Conservation (phyloP, 495 filamentous ascomycete species). For the Sabuloglossum arenarium region DNA sequence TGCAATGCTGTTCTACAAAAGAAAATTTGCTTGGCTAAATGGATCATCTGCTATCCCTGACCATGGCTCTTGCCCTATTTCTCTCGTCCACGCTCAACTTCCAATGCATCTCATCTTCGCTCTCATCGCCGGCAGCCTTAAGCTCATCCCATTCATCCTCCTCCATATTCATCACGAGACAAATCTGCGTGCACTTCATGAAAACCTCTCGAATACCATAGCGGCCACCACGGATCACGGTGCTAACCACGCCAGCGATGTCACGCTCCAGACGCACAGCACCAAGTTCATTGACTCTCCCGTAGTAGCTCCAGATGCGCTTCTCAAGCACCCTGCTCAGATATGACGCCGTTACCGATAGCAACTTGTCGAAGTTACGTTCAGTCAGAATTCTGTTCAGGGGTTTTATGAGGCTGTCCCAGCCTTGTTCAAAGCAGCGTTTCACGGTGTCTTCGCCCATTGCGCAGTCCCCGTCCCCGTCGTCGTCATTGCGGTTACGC, state of each 20-base stretch:
- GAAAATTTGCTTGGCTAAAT: neutral
- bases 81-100: constrained; percentile 41
- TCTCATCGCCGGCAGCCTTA: constrained; percentile 19
- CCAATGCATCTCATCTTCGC: constrained; percentile 27
- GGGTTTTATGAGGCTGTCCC: constrained; percentile 68
- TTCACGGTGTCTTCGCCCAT: constrained; percentile 36
- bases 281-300: constrained; percentile 62
- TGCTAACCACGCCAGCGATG: constrained; percentile 54
- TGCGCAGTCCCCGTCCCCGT: constrained; percentile 23
- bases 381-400: constrained; percentile 69
- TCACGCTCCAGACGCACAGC: constrained; percentile 79
- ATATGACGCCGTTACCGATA: constrained; percentile 50
- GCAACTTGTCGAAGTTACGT: constrained; percentile 44
- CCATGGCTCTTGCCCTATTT: constrained; percentile 37
- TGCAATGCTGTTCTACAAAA: neutral
- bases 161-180: constrained; percentile 86
- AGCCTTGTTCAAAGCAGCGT: constrained; percentile 54
- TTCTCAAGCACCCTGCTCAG: constrained; percentile 70
- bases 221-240: constrained; percentile 50
- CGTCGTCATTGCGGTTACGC: constrained; percentile 18
- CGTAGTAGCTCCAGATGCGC: constrained; percentile 66
- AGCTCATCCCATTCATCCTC: constrained; percentile 92
- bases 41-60: constrained; percentile 10
- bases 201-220: constrained; percentile 73
- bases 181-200: constrained; percentile 60